Evolutionary conservation across 129 eudicot genomes (phyloP).

Genomic region (Pittosporum tobira): DNA sequence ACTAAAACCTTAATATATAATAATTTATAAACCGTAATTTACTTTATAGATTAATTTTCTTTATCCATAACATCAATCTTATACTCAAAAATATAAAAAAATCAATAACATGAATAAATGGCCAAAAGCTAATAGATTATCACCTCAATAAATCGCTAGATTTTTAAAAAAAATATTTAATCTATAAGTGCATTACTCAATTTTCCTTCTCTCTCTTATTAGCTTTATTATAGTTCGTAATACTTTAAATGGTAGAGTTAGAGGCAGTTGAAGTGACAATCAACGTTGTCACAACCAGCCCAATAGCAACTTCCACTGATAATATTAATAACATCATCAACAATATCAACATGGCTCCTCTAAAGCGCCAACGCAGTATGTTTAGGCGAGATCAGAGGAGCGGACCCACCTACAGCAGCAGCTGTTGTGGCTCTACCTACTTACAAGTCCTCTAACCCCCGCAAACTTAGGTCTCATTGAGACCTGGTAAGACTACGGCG

Average conservation of each 20-base stretch:
- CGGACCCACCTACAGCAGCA: neutral
- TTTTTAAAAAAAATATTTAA: no score
- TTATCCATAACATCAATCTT: no score
- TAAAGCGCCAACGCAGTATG: slow-evolving; percentile 28
- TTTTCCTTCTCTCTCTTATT: no score
- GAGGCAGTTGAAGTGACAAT: slow-evolving; percentile 3
- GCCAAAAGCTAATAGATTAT: no score
- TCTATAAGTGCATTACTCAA: no score
- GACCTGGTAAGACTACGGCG: neutral
- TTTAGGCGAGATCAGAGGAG: slow-evolving; percentile 23
- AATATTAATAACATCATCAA: neutral
- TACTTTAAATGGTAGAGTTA: slow-evolving; percentile 12
- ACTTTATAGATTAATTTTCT: no score
- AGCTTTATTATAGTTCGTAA: no score
- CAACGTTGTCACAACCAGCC: neutral
- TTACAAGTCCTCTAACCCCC: neutral
- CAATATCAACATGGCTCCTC: neutral
- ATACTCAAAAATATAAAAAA: no score
- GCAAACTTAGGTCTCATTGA: slow-evolving; percentile 1
- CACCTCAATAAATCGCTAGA: no score
- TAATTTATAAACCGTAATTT: no score
- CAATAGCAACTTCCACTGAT: neutral
- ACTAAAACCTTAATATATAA: no score
- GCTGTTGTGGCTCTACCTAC: neutral
- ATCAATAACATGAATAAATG: no score